Evolutionary conservation across 805 yeast genomes (phyloP).

Genomic region (Yarrowia sp.): DNA sequence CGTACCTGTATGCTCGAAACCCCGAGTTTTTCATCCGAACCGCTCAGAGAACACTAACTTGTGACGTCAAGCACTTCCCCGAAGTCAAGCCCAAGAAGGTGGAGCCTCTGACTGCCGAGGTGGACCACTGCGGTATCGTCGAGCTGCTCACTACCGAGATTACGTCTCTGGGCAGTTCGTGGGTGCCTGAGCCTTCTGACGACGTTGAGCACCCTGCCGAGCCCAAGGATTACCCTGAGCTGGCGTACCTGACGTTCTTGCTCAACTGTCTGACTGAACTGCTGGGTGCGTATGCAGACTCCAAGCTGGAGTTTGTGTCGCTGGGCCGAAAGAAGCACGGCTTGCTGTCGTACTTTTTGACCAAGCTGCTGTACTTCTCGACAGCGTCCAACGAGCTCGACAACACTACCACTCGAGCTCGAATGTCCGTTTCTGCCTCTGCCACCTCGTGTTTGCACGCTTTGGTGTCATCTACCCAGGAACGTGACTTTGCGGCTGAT

Average conservation of each 20-base stretch:
- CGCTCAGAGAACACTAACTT: slow-evolving; percentile 26
- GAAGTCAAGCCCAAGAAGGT: slow-evolving; percentile 19
- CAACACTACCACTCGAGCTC: slow-evolving; percentile 40
- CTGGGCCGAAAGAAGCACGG: slow-evolving; percentile 45
- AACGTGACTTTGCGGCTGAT: slow-evolving; percentile 39
- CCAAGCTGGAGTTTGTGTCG: slow-evolving; percentile 58
- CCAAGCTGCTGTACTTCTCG: slow-evolving; percentile 65
- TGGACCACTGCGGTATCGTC: slow-evolving; percentile 53
- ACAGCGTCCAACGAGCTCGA: slow-evolving; percentile 38
- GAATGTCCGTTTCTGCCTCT: slow-evolving; percentile 54
- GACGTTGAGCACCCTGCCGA: slow-evolving; percentile 31
- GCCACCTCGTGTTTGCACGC: slow-evolving; percentile 62
- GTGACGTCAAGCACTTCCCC: slow-evolving; percentile 20
- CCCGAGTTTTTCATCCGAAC: slow-evolving; percentile 51
- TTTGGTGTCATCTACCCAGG: slow-evolving; percentile 59
- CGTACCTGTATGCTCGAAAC: slow-evolving; percentile 42
- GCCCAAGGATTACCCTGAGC: slow-evolving; percentile 35
- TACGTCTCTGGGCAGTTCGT: slow-evolving; percentile 48
- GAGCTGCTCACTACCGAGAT: slow-evolving; percentile 63
- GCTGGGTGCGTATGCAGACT: slow-evolving; percentile 71
- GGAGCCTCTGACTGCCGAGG: slow-evolving; percentile 8
- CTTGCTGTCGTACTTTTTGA: slow-evolving; percentile 71
- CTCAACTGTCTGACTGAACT: slow-evolving; percentile 68
- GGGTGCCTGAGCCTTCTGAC: slow-evolving; percentile 39
- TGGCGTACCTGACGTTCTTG: slow-evolving; percentile 58